phyloP scores from a whole-genome alignment of 2,329 filamentous ascomycete species.

The Ceratocystis lukuohia region DNA sequence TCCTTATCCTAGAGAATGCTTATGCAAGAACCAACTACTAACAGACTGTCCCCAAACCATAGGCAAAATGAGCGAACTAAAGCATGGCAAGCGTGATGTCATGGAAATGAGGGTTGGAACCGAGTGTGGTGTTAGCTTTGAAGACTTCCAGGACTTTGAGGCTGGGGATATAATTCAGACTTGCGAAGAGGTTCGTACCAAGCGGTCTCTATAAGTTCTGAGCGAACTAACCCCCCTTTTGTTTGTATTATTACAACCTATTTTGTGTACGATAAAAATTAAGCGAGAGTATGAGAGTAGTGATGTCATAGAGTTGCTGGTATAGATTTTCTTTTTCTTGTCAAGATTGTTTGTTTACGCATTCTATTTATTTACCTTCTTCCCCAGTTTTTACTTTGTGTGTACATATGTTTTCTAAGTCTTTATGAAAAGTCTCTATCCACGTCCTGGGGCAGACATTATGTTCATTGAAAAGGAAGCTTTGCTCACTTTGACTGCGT shows the following conservation, averaged over 20 bases:
- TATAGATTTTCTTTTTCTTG: not conserved
- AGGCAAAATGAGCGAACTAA: conserved; percentile 72
- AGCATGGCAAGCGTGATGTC: conserved; percentile 86
- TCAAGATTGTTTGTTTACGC: not conserved
- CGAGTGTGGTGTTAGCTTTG: conserved; percentile 87
- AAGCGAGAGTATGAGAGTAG: not conserved
- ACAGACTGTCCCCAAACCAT: conserved; percentile 1
- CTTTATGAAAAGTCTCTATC: conserved; percentile 8
- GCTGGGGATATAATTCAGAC: conserved; percentile 77
- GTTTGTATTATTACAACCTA: conserved; percentile 7
- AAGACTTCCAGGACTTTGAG: conserved; percentile 62
- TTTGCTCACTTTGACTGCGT: conserved; percentile 35
- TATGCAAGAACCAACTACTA: not conserved
- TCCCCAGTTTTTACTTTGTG: not conserved
- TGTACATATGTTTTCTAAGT: not conserved
- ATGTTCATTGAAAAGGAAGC: conserved; percentile 39
- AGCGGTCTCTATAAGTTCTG: conserved; percentile 41
- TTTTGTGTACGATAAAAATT: conserved; percentile 13
- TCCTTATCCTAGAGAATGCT: conserved; percentile 19
- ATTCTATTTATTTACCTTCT: not conserved
- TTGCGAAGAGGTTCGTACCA: conserved; percentile 66
- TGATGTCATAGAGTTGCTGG: conserved; percentile 1
- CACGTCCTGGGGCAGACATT: conserved; percentile 35
- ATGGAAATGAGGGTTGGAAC: conserved; percentile 76
- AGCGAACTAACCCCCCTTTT: no score